Evolutionary conservation across 192 early-diverging fungal species (phyloP).

Genomic region (Coemansia furcata): DNA sequence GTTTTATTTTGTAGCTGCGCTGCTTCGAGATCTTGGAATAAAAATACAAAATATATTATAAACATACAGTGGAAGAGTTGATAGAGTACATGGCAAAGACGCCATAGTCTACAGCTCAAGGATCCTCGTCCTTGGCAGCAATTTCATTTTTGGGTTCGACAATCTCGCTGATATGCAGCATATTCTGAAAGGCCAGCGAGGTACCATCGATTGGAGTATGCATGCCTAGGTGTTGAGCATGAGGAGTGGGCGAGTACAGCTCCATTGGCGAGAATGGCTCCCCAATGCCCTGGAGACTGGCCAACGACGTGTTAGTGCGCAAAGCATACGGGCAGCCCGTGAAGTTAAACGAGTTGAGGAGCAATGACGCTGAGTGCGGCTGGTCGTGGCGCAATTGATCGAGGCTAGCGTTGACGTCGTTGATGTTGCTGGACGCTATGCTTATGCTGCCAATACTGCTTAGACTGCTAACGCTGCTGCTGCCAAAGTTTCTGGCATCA

Average conservation of each 20-base stretch:
- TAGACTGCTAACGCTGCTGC: neutral
- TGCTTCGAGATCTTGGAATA: neutral
- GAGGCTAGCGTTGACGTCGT: neutral
- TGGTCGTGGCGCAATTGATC: neutral
- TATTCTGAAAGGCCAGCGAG: neutral
- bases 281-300: neutral
- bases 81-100: neutral
- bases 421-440: neutral
- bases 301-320: neutral
- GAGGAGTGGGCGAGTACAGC: neutral
- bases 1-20: neutral
- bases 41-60: neutral
- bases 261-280: neutral
- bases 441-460: neutral
- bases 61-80: neutral
- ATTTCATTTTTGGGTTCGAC: neutral
- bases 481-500: neutral
- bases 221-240: neutral
- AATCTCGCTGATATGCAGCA: neutral
- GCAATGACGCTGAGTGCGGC: neutral
- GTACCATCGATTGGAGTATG: neutral
- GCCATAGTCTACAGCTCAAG: neutral
- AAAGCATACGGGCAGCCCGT: neutral
- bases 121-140: neutral
- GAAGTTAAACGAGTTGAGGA: neutral